Evolutionary conservation across 306 rosid genomes (phyloP).

Genomic region (Carpinus viminea): DNA sequence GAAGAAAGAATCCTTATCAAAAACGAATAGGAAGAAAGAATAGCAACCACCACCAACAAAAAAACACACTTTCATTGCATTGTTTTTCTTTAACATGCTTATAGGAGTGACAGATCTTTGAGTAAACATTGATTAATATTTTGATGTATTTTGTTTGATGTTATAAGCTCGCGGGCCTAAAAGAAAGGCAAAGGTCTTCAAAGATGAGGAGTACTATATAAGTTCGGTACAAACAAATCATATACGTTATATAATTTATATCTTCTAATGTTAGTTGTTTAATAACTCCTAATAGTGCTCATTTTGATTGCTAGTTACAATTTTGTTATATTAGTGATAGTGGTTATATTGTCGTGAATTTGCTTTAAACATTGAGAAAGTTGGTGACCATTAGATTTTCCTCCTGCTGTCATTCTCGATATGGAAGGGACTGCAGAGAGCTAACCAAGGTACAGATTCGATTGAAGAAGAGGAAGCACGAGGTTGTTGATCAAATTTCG

Average conservation of each 20-base stretch:
- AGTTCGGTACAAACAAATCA: slow-evolving; percentile 83
- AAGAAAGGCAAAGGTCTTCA: slow-evolving; percentile 67
- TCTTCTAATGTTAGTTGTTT: slow-evolving; percentile 15
- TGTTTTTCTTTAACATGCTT: neutral
- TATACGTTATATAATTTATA: slow-evolving; percentile 43
- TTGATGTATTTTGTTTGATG: slow-evolving; percentile 33
- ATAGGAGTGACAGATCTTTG: neutral
- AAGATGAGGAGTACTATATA: slow-evolving; percentile 82
- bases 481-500: no score
- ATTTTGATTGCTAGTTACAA: slow-evolving; percentile 19
- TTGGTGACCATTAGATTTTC: no score
- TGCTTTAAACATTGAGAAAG: no score
- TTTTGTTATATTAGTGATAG: no score
- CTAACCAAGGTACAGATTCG: no score
- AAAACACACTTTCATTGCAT: neutral
- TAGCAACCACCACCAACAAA: neutral
- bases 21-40: no score
- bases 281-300: neutral
- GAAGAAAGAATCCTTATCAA: no score
- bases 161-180: slow-evolving; percentile 54
- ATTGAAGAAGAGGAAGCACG: no score
- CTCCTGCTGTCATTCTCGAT: no score
- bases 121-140: slow-evolving; percentile 4
- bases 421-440: no score
- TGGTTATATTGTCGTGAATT: no score